Evolutionary conservation across 768 basidiomycete genomes (phyloP), one percentile per base, ranked within the genome.

Genomic region (Russula ochroleuca): DNA sequence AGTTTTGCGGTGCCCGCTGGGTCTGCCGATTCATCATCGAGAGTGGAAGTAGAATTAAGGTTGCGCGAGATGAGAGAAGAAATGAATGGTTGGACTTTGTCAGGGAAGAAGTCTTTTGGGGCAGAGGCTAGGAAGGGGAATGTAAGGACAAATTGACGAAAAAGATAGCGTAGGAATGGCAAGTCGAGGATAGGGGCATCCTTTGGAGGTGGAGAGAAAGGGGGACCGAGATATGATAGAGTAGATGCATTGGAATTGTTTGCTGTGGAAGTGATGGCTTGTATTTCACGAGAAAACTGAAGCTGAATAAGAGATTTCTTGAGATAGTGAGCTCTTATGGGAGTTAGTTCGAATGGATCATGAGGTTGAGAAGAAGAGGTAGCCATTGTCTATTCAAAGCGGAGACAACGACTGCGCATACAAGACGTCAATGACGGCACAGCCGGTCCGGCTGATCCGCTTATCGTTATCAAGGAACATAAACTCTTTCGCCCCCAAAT

Each of bases 71-170:
- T 77, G 65, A 93, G 80, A 37, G 88, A 90, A 40, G 86, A 85
- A 59, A 94, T 80, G 73, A 98, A 98, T 0, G 96, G 95, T 75
- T 98, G 96, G 3, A 99, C 83, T 74, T 99, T 98, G 63, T 87
- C 85, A 1, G 90, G 86, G 77, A 96, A 99, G 75, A 99, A 98
- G 69, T 91, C 84, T 69, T 88, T 84, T 0, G 94, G 94, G 0
- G 94, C 95, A 1, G 88, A 78, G 53, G 85, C 84, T 74, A 99
- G 85, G 79, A 99, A 97, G 15, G 97, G 97, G 72, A 99, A 98
- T 0, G 94, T 90, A 61, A 98, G 81, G 63, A 98, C 81, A 71
- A 94, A 98, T 73, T 95, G 92, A 58, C 88, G 86, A 73, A 98
- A 95, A 68, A 96, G 81, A 75, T 89, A 97, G 25, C 86, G 82